Percentiles rank a stretch among this genome's conserved stretches.
These are phyloP conservation scores for Amylocarpus encephaloides DNA, from an alignment of 2,329 filamentous ascomycete species.

Conservation along the genomic window DNA sequence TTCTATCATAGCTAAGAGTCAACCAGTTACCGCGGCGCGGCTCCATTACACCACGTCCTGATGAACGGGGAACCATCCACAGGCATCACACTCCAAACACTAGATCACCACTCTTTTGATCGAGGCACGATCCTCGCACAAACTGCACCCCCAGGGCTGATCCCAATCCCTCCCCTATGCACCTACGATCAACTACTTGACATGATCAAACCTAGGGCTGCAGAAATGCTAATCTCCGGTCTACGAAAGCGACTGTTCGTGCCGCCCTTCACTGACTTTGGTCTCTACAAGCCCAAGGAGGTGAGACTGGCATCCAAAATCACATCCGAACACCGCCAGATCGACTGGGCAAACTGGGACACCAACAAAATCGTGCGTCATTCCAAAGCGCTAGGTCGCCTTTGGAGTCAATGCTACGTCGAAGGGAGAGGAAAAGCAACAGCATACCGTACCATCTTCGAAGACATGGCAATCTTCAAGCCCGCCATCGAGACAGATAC, in stretches of 20 bases:
- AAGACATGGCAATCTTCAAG: slow-evolving; percentile 18
- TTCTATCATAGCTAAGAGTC: background rate
- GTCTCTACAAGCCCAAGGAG: slow-evolving; percentile 24
- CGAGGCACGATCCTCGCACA: slow-evolving; percentile 70
- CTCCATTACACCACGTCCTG: slow-evolving; percentile 81
- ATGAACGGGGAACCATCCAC: slow-evolving; percentile 54
- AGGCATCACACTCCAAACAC: slow-evolving; percentile 81
- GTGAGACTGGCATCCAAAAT: slow-evolving; percentile 66
- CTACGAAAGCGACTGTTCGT: slow-evolving; percentile 60
- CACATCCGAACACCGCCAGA: slow-evolving; percentile 51
- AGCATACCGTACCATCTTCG: slow-evolving; percentile 21
- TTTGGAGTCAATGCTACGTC: slow-evolving; percentile 49
- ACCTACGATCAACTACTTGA: slow-evolving; percentile 45
- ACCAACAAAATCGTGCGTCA: slow-evolving; percentile 49
- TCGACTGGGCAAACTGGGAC: slow-evolving; percentile 53
- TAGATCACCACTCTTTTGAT: slow-evolving; percentile 73
- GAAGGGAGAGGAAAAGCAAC: slow-evolving; percentile 19
- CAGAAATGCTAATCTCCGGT: slow-evolving; percentile 61
- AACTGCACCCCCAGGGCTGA: slow-evolving; percentile 50
- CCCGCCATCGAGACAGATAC: background rate
- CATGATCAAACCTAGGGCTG: slow-evolving; percentile 58
- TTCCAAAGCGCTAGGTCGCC: slow-evolving; percentile 53
- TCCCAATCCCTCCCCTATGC: slow-evolving; percentile 41
- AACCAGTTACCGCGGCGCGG: slow-evolving; percentile 69
- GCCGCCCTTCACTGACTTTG: slow-evolving; percentile 45